Evolutionary conservation across 1,284 basidiomycete species (phyloP).

Genomic region (Ustilago trichophora): DNA sequence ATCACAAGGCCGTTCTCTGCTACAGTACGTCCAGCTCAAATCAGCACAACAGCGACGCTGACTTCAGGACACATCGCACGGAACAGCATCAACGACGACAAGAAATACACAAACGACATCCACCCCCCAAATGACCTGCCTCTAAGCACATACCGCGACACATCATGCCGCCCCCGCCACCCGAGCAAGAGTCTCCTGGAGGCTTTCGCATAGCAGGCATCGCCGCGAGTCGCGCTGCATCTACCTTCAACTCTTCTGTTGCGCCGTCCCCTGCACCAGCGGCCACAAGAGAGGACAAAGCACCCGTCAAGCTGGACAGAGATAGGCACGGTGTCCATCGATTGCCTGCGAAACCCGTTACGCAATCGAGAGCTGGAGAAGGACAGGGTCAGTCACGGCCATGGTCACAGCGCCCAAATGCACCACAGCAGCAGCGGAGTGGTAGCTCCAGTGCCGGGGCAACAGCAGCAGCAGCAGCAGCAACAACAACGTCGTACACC

Average conservation of each 20-base stretch:
- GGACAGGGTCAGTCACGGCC: background rate
- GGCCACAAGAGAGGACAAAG: background rate
- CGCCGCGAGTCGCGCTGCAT: slow-evolving; percentile 12
- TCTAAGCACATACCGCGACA: background rate
- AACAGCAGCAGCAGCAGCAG: too few species aligned
- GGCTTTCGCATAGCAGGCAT: slow-evolving; percentile 42
- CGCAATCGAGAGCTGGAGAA: background rate
- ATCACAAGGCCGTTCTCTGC: too few species aligned
- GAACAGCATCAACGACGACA: too few species aligned
- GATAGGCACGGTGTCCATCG: slow-evolving; percentile 1
- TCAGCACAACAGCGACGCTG: too few species aligned
- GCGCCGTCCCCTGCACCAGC: background rate
- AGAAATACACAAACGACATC: too few species aligned
- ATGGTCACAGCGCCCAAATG: background rate
- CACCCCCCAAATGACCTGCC: background rate
- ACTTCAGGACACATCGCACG: too few species aligned
- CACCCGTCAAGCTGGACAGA: slow-evolving; percentile 14
- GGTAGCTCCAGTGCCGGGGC: background rate
- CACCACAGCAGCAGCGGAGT: slow-evolving; percentile 1
- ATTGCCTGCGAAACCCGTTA: background rate
- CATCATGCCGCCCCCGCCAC: slow-evolving; percentile 14
- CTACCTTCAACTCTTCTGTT: background rate
- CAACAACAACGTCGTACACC: too few species aligned
- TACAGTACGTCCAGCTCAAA: too few species aligned
- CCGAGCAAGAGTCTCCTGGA: background rate